Conservation (phyloP, 2,329 filamentous ascomycete genomes). For the Talaromyces sp. region DNA sequence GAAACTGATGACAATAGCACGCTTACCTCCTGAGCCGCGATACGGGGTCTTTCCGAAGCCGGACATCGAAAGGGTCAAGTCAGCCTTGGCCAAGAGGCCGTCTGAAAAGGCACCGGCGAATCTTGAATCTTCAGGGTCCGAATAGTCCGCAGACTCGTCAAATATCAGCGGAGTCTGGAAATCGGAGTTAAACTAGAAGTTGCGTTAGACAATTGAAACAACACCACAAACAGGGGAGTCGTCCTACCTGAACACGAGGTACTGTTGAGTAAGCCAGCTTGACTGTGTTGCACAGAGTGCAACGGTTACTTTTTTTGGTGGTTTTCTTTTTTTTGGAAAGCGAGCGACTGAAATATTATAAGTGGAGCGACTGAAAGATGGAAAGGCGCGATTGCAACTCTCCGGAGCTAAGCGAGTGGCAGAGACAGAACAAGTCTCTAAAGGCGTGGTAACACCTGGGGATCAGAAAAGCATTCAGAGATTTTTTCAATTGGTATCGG, state of each 20-base stretch:
- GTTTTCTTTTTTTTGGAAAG: slow-evolving; percentile 21
- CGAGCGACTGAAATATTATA: slow-evolving; percentile 43
- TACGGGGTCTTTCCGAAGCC: slow-evolving; percentile 72
- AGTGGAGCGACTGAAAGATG: slow-evolving; percentile 33
- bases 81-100: slow-evolving; percentile 51
- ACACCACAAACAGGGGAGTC: slow-evolving; percentile 11
- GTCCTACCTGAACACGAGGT: slow-evolving; percentile 41
- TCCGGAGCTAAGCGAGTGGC: slow-evolving; percentile 20
- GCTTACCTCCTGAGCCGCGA: slow-evolving; percentile 75
- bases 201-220: slow-evolving; percentile 11
- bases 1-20: background rate
- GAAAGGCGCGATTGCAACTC: slow-evolving; percentile 25
- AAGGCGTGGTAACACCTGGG: slow-evolving; percentile 19
- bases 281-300: slow-evolving; percentile 41
- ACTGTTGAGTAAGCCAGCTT: slow-evolving; percentile 46
- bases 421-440: slow-evolving; percentile 40
- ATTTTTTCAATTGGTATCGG: background rate
- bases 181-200: slow-evolving; percentile 35
- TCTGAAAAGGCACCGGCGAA: slow-evolving; percentile 42
- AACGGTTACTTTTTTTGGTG: slow-evolving; percentile 32
- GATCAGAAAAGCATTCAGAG: slow-evolving; percentile 31
- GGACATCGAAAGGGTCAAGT: slow-evolving; percentile 70
- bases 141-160: slow-evolving; percentile 43
- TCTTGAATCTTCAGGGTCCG: slow-evolving; percentile 40
- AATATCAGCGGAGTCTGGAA: slow-evolving; percentile 43